Conservation (phyloP, 1,139 yeast species). For the Taphrina deformans region DNA sequence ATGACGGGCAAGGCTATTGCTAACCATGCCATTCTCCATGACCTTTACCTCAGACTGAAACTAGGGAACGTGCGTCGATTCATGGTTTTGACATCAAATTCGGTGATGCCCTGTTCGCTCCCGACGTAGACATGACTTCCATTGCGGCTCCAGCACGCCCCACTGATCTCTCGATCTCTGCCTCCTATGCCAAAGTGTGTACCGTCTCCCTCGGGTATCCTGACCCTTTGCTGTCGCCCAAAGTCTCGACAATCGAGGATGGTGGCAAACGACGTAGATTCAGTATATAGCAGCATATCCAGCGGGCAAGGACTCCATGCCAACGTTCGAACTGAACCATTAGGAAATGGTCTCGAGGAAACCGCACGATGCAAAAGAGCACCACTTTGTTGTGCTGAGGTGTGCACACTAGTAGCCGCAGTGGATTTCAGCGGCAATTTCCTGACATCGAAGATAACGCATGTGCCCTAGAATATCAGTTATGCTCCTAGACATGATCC, state of each 20-base stretch:
- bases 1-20: too few relatives aligned
- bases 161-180: constrained; percentile 28
- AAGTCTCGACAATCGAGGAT: constrained; percentile 27
- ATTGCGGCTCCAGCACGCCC: constrained; percentile 25
- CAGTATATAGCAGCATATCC: constrained; percentile 28
- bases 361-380: not conserved
- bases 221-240: constrained; percentile 1
- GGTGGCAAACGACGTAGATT: constrained; percentile 23
- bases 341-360: constrained; percentile 13
- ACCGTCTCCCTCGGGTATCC: constrained; percentile 25
- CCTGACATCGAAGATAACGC: constrained; percentile 19
- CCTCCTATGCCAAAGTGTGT: constrained; percentile 24
- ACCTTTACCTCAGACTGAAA: not conserved
- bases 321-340: constrained; percentile 19
- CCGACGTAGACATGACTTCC: constrained; percentile 21
- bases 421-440: not conserved
- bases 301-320: constrained; percentile 20
- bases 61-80: constrained; percentile 14
- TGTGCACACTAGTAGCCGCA: not conserved
- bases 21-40: too few relatives aligned
- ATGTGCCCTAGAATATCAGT: constrained; percentile 7
- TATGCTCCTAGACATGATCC: not conserved
- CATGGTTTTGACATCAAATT: constrained; percentile 9
- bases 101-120: constrained; percentile 26
- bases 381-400: not conserved